Percentiles rank a stretch among this genome's conserved stretches.
Evolutionary conservation across 345 rosid species (phyloP).

Genomic region (Theobroma cacao): DNA sequence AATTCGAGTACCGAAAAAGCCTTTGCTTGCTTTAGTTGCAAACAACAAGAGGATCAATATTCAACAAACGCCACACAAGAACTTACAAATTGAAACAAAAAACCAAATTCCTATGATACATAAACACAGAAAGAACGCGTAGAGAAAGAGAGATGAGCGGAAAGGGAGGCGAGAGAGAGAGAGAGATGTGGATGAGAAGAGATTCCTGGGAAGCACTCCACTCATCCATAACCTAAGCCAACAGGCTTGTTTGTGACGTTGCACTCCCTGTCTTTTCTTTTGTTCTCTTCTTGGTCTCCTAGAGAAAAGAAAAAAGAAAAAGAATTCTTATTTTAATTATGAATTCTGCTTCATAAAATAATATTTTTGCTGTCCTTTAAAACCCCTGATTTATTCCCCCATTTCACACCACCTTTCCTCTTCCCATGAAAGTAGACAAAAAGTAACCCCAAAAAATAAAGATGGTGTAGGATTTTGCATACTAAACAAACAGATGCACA

Average conservation of each 20-base stretch:
- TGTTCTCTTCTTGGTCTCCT: constrained; percentile 27
- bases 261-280: constrained; percentile 55
- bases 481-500: background rate
- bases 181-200: constrained; percentile 30
- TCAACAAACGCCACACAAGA: constrained; percentile 17
- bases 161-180: constrained; percentile 10
- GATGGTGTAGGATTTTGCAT: background rate
- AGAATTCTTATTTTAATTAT: constrained; percentile 14
- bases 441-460: constrained; percentile 26
- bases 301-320: background rate
- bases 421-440: constrained; percentile 25
- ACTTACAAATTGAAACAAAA: background rate
- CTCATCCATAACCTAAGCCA: constrained; percentile 29
- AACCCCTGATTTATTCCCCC: constrained; percentile 10
- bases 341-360: constrained; percentile 4
- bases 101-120: background rate
- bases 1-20: background rate
- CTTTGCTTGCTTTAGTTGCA: constrained; percentile 17
- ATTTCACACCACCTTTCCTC: constrained; percentile 22
- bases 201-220: constrained; percentile 31
- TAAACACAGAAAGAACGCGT: constrained; percentile 1
- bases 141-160: background rate
- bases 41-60: constrained; percentile 26
- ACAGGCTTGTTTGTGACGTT: constrained; percentile 35
- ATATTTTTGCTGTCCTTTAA: background rate